Evolutionary conservation across 805 yeast species (phyloP).

Genomic region (Monosporozyma aquatica): DNA sequence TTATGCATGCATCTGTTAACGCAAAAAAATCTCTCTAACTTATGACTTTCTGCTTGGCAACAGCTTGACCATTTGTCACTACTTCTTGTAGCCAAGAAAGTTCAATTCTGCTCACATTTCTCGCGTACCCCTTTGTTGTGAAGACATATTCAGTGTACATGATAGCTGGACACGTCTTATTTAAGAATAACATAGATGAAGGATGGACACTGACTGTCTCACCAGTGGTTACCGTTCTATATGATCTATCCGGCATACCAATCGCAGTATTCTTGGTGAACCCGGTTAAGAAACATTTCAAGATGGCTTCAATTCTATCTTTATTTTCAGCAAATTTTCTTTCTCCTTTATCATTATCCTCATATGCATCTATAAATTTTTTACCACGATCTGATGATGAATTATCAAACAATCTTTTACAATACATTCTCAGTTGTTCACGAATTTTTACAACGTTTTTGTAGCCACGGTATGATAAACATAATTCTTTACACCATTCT

Average conservation of each 20-base stretch:
- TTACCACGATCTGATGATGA: too few species aligned
- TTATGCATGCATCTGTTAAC: neutral
- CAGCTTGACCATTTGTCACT: slow-evolving; percentile 30
- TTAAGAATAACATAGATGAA: slow-evolving; percentile 70
- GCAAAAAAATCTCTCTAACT: neutral
- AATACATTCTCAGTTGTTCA: slow-evolving; percentile 45
- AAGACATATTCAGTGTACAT: slow-evolving; percentile 93
- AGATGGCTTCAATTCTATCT: slow-evolving; percentile 37
- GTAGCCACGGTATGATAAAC: slow-evolving; percentile 71
- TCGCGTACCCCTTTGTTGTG: slow-evolving; percentile 86
- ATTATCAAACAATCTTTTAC: slow-evolving; percentile 12
- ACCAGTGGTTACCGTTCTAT: slow-evolving; percentile 74
- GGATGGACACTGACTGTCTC: slow-evolving; percentile 87
- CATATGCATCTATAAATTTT: too few species aligned
- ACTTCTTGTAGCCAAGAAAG: slow-evolving; percentile 79
- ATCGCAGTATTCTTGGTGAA: slow-evolving; percentile 84
- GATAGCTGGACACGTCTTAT: slow-evolving; percentile 71
- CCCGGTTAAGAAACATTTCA: slow-evolving; percentile 77
- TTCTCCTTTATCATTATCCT: slow-evolving; percentile 2
- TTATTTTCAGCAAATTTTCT: slow-evolving; percentile 19
- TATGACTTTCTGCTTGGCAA: slow-evolving; percentile 10
- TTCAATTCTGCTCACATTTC: slow-evolving; percentile 77
- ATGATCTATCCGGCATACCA: slow-evolving; percentile 91
- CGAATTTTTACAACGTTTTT: slow-evolving; percentile 67
- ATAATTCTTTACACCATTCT: slow-evolving; percentile 77